Base-by-base conservation (phyloP, 148 eudicot species). In the Polygonum aviculare region DNA sequence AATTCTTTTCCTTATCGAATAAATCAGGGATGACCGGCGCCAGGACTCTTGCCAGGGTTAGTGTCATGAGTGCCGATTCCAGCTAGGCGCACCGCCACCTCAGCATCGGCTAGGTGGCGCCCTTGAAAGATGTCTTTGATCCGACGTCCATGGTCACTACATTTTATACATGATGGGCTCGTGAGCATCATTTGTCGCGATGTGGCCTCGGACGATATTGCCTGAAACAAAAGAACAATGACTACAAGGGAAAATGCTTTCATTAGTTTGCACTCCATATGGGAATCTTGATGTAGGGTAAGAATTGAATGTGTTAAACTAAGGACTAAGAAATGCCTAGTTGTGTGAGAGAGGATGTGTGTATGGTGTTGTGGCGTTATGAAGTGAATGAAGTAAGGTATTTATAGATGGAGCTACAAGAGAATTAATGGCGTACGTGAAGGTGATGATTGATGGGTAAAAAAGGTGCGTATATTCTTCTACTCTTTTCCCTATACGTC, bases 1-100 rank as follows among this genome's bases (percentile, higher is more conserved):
- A 26, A 26, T 26, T 26, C 1, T 26, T 26, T 26, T 26, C 31
- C 31, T 26, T 26, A 26, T 26, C 31, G 1, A 26, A 26, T 0
- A 26, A 26, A 12, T 16, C 38, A 35, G 10, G 72, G 72, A 16
- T 67, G 72, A 36, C 72, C 72, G 7, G 15, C 72, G 8, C 72
- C 72, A 10, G 72, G 72, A 15, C 72, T 67, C 45, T 36, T 67
- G 19, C 72, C 72, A 10, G 72, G 72, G 1, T 67, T 67, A 15
- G 72, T 67, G 72, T 67, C 72, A 16, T 67, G 72, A 15, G 45
- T 67, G 72, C 21, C 15, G 7, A 33, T 67, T 35, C 72, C 72
- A 15, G 45, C 45, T 2, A 45, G 72, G n/a, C 45, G 45, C 7
- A 21, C 45, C 11, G 21, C n/a, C 44, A 67, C 11, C 21, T 67